Evolutionary conservation across 495 filamentous ascomycete genomes (phyloP), one percentile per base, ranked within the genome.

Genomic region (Neurospora sp.): DNA sequence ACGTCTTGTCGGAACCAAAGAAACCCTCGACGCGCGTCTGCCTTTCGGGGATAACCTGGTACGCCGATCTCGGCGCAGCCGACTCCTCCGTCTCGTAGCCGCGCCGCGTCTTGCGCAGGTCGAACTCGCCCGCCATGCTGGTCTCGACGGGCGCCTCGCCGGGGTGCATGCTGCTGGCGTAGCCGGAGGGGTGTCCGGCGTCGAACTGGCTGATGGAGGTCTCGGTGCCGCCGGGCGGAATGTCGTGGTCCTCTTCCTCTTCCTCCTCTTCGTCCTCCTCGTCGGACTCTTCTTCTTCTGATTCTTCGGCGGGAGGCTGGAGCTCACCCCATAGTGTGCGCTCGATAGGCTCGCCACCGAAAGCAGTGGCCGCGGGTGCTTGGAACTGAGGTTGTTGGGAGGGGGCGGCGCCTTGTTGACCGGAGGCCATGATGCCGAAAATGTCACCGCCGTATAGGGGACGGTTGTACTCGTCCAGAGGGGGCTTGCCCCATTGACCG

Each of bases 401-500:
- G 42, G 73, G 70, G 13, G 39, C 48, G 85, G 80, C 88, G 86
- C 77, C 77, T 75, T 81, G 74, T 75, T 84, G 31, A 37, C 88
- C 88, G 7, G 76, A 69, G 74, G 93, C 90, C 72, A 92, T 83
- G 69, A 94, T 89, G 72, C 96, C 96, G 78, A 97, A 97, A 39
- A 97, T 93, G 80, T 98, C 96, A 71, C 94, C 94, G 70, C 96
- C 96, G 79, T 93, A 98, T 9, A 97, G 84, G 1, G 96, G 94
- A 34, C 92, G 83, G 80, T 96, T 94, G 78, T 92, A 92, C 76
- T 98, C 96, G 80, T 97, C 94, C 0, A 96, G 89, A 3, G 96
- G 96, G 4, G 96, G 96, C 79, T 97, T 98, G 69, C 96, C 96
- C 82, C 96, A 99, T 43, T 95, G 94, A 54, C 96, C 96, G 37